Conservation (phyloP, 441 rosid genomes). For the Pelargonium citronellum region DNA sequence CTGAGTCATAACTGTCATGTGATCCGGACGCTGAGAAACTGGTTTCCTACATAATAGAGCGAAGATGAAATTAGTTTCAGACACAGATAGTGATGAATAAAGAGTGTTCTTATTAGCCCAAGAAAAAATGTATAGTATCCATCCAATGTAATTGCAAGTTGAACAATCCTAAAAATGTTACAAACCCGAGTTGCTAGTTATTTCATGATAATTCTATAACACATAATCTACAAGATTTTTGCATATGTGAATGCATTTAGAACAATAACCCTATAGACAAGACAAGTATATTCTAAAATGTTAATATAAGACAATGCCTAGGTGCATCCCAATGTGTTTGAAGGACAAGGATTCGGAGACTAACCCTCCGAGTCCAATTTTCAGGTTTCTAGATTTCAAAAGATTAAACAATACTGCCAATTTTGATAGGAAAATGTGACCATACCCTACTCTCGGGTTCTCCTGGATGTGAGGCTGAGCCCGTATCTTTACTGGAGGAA, state of each 20-base stretch:
- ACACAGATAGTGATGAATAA: neutral
- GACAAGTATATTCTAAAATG: too few relatives aligned
- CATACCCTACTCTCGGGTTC: conserved; percentile 31
- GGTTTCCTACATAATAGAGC: conserved; percentile 26
- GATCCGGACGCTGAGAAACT: conserved; percentile 36
- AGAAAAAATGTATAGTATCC: neutral
- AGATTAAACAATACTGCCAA: neutral
- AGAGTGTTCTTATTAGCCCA: neutral
- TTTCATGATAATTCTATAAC: too few relatives aligned
- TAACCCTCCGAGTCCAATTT: neutral
- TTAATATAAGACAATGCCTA: neutral
- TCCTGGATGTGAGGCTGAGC: conserved; percentile 23
- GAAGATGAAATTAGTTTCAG: conserved; percentile 3
- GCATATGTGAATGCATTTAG: neutral
- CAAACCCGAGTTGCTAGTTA: too few relatives aligned
- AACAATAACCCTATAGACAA: neutral
- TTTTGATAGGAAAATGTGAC: conserved; percentile 4
- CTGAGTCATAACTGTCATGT: conserved; percentile 34
- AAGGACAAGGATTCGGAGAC: neutral
- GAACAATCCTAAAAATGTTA: too few relatives aligned
- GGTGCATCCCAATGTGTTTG: neutral
- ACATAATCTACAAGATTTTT: neutral
- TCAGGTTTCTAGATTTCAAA: neutral
- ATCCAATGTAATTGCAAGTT: too few relatives aligned
- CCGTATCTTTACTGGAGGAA: conserved; percentile 29